These are phyloP conservation scores for Yarrowia porcina DNA, from an alignment of 805 yeast genomes.

Conservation along the genomic window DNA sequence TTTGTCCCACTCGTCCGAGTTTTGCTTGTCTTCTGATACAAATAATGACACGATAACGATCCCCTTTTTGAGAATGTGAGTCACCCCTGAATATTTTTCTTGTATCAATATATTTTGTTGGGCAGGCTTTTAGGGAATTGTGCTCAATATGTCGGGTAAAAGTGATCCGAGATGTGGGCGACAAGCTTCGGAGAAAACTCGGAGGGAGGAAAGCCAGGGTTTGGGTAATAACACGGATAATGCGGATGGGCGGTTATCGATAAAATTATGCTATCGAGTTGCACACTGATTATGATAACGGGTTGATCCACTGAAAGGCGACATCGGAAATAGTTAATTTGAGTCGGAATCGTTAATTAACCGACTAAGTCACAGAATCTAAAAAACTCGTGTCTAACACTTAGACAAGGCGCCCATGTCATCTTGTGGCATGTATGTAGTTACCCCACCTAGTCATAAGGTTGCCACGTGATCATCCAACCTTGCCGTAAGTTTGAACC, in stretches of 20 bases:
- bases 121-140: slow-evolving; percentile 6
- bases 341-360: not conserved
- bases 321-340: not conserved
- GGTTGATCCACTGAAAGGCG: not conserved
- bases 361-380: not conserved
- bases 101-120: not conserved
- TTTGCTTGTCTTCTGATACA: not conserved
- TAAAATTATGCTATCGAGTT: not conserved
- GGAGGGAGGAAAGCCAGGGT: not conserved
- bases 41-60: not conserved
- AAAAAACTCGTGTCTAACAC: not conserved
- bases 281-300: too few relatives aligned
- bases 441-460: not conserved
- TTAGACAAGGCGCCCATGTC: not conserved
- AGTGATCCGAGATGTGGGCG: slow-evolving; percentile 1
- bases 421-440: not conserved
- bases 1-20: not conserved
- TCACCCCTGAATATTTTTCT: not conserved
- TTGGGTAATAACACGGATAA: not conserved
- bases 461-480: not conserved
- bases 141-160: slow-evolving; percentile 1
- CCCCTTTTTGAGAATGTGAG: not conserved
- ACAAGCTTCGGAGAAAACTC: slow-evolving; percentile 16
- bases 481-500: not conserved
- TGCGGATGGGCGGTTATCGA: slow-evolving; percentile 7